These are phyloP conservation scores for Puccinia coronata DNA, from an alignment of 1,284 basidiomycete genomes.

Conservation along the genomic window DNA sequence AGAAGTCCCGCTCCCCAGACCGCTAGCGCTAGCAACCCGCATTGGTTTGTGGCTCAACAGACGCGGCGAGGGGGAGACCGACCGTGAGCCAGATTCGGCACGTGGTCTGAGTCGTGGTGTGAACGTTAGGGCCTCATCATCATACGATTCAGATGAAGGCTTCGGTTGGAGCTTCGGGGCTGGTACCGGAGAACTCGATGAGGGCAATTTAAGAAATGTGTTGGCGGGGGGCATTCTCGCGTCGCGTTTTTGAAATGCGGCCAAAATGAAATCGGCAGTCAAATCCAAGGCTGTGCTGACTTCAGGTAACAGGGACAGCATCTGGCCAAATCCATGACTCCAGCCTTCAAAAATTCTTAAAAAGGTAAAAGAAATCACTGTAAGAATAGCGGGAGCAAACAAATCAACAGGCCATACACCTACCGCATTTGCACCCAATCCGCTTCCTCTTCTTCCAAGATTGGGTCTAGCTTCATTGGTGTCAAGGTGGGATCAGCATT, in stretches of 20 bases:
- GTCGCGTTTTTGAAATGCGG: conserved; percentile 46
- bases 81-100: conserved; percentile 29
- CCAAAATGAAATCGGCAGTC: conserved; percentile 46
- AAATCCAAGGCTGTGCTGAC: conserved; percentile 56
- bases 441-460: conserved; percentile 73
- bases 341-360: conserved; percentile 50
- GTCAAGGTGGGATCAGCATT: conserved; percentile 59
- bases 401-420: conserved; percentile 55
- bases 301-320: conserved; percentile 80
- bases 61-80: conserved; percentile 37
- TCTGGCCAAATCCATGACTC: conserved; percentile 85
- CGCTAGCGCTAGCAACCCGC: neutral
- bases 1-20: neutral
- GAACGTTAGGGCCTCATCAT: conserved; percentile 44
- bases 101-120: conserved; percentile 37
- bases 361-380: conserved; percentile 60
- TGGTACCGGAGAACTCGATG: neutral
- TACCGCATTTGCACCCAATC: conserved; percentile 90
- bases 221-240: neutral
- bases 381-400: conserved; percentile 67
- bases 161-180: neutral
- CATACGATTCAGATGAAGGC: neutral
- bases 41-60: neutral
- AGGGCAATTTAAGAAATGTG: conserved; percentile 8
- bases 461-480: conserved; percentile 59